Base-by-base conservation (phyloP, 2,329 filamentous ascomycete genomes). In the Trichoderma sp. region DNA sequence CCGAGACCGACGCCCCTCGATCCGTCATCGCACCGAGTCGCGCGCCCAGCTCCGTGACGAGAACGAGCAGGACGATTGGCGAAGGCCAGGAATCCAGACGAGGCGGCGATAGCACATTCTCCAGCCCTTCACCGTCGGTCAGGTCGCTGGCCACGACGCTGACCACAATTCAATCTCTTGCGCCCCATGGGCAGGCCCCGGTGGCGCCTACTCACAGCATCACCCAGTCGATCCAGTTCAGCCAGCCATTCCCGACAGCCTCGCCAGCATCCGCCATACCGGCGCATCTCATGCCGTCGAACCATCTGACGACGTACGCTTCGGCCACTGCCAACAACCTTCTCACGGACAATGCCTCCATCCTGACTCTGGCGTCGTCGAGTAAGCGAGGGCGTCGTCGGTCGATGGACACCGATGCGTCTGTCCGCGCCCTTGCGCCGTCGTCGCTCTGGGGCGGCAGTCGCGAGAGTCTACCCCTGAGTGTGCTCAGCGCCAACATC, bases 351-450 rank as follows among this genome's bases (percentile, higher is more conserved):
- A 92, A 96, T 74, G 92, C 92, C 24, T 94, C 91, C 28, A 93
- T 96, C 70, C 79, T 96, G 67, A 96, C 92, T 0, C 82, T 96
- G 15, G 92, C 92, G 2, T 94, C 91, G 4, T 93, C 90, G 0
- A 92, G 89, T 69, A 92, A 94, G 78, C 86, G 89, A 44, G 85
- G 88, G 30, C 88, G 92, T 43, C 85, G 91, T 56, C 86, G 91
- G 67, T 93, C 90, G 34, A 88, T 94, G 77, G 92, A 95, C 75
- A 95, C 92, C 0, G 90, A 95, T 74, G 92, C 92, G 5, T 94
- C 90, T 0, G 90, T 95, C 45, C 89, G 92, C 50, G 92, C 92
- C 2, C 80, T 96, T n/a, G 90, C 92, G 1, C 91, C 91, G 0
- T 92, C 89, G 0, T 93, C 90, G 0, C 82, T 94, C 5, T 95